Conservation (phyloP, 1,284 basidiomycete species). For the Stereum hirsutum region DNA sequence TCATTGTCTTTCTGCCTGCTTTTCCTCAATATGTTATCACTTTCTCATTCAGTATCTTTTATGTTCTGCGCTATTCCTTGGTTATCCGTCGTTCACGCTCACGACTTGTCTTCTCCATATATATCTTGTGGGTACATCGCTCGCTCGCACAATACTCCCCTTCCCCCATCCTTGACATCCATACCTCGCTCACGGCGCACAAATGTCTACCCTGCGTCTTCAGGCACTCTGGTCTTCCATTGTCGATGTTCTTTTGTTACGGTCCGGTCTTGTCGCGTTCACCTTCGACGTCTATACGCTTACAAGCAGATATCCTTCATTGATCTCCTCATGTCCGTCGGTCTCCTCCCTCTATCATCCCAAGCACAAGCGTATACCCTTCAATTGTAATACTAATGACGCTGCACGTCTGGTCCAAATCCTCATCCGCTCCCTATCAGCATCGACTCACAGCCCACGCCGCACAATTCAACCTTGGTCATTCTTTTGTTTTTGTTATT, state of each 20-base stretch:
- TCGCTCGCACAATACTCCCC: conserved; percentile 5
- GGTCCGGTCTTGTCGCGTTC: not conserved
- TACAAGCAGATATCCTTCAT: conserved; percentile 5
- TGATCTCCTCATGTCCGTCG: conserved; percentile 2
- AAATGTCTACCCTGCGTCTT: conserved; percentile 11
- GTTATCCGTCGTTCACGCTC: not conserved
- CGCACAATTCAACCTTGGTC: conserved; percentile 6
- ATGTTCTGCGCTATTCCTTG: not conserved
- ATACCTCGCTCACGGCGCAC: conserved; percentile 2
- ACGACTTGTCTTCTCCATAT: not conserved
- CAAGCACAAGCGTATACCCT: conserved; percentile 27
- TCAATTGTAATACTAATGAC: conserved; percentile 30
- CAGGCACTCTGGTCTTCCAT: conserved; percentile 10
- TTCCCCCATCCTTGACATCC: conserved; percentile 16
- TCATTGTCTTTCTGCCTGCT: conserved; percentile 8
- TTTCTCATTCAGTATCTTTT: conserved; percentile 14
- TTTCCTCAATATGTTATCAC: conserved; percentile 10
- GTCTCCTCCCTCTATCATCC: conserved; percentile 17
- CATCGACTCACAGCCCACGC: conserved; percentile 22
- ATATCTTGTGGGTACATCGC: too few species aligned
- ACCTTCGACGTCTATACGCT: conserved; percentile 4
- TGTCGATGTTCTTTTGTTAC: too few species aligned
- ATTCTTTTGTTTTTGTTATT: conserved; percentile 1
- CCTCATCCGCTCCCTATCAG: conserved; percentile 19
- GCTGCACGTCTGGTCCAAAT: too few species aligned